Evolutionary conservation across 2,329 filamentous ascomycete genomes (phyloP), one percentile per base, ranked within the genome.

Genomic region (Cercospora citrullina): DNA sequence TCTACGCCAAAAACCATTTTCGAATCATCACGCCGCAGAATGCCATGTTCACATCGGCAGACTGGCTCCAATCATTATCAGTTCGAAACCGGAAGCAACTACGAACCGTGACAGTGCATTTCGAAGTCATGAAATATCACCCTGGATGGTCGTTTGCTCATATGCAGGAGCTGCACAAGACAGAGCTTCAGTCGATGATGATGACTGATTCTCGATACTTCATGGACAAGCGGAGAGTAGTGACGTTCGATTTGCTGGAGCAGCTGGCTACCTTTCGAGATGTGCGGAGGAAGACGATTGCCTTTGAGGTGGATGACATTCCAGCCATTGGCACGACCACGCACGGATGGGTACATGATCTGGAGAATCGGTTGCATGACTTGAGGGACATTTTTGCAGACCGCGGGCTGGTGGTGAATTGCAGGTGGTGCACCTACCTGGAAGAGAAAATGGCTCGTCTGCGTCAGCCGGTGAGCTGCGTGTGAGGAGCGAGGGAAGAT

Each of bases 1-100:
- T 67, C 53, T 69, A 58, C 64, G 30, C 23, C 28, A 48, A 60
- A 31, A 64, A 57, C 31, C 58, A 48, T 21, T 69, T 69, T 23
- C 36, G 39, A 2, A 62, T 69, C 26, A 60, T n/a, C 14, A 57
- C 60, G 1, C n/a, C 53, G 5, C 33, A 63, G 14, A 61, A 60
- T 33, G 58, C 45, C 30, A 66, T 67, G 57, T 58, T 58, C n/a
- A 51, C 33, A 23, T 36, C 64, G 12, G 45, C 60, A 39, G 53
- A 58, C 14, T 69, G 67, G 67, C 55, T 69, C 16, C 21, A 14
- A 14, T 66, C 67, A 23, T 12, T 69, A 5, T 33, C 53, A 21
- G 48, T 30, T 45, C 58, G 61, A 21, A 36, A 64, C n/a, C 39
- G 67, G 21, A 60, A 64, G 10, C 62, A 64, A 42, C n/a, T 64